phyloP scores from a whole-genome alignment of 1,139 yeast species.

The Yamadazyma pseudoaaseri region DNA sequence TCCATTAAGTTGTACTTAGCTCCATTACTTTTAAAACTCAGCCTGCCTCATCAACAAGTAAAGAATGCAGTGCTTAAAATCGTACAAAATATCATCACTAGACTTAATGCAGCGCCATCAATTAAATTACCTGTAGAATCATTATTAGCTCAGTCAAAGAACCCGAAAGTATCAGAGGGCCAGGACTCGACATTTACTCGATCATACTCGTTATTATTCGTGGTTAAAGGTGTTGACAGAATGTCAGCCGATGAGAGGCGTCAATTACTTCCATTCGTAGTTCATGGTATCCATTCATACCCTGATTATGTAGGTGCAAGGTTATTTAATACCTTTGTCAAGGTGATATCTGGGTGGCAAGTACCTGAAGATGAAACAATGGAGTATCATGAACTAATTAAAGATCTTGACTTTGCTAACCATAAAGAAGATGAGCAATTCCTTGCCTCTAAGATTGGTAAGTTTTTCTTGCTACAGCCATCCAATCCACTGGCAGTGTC shows the following conservation, averaged over 20 bases:
- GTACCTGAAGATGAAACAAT: slow-evolving; percentile 47
- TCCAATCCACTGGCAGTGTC: slow-evolving; percentile 17
- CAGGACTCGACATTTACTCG: slow-evolving; percentile 54
- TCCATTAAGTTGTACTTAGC: slow-evolving; percentile 64
- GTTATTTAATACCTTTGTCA: slow-evolving; percentile 59
- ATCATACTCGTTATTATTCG: slow-evolving; percentile 63
- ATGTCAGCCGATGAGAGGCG: slow-evolving; percentile 31
- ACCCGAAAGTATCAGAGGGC: slow-evolving; percentile 44
- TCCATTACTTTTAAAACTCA: slow-evolving; percentile 76
- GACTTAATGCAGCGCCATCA: slow-evolving; percentile 57
- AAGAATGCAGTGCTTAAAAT: slow-evolving; percentile 66
- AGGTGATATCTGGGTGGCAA: slow-evolving; percentile 50
- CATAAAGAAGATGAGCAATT: slow-evolving; percentile 38
- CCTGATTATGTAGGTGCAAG: slow-evolving; percentile 51
- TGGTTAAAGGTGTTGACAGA: slow-evolving; percentile 65
- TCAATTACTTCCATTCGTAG: slow-evolving; percentile 46
- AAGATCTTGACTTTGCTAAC: slow-evolving; percentile 26
- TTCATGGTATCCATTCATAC: slow-evolving; percentile 44
- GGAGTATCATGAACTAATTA: slow-evolving; percentile 37
- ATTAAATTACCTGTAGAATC: slow-evolving; percentile 62
- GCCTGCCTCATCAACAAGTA: slow-evolving; percentile 69
- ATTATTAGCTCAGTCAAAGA: slow-evolving; percentile 61
- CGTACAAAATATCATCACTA: slow-evolving; percentile 64
- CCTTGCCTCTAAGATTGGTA: slow-evolving; percentile 47
- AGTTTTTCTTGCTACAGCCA: slow-evolving; percentile 59